Percentiles rank a stretch among this genome's conserved stretches.
These are phyloP conservation scores for Pluteus cervinus DNA, from an alignment of 768 basidiomycete genomes.

Conservation along the genomic window DNA sequence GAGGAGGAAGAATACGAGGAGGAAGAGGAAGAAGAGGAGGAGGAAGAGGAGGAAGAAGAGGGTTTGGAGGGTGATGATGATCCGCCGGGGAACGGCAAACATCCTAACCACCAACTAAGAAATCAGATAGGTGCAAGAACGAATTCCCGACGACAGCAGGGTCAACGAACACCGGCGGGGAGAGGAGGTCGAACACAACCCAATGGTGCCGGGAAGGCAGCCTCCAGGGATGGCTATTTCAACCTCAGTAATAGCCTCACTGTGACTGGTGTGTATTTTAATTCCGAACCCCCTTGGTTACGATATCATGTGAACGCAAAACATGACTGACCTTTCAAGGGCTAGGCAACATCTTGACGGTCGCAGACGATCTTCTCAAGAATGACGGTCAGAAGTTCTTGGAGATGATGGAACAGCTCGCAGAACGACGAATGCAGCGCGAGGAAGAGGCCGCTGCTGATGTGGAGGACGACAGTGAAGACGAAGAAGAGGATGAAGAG, in stretches of 20 bases:
- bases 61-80: slow-evolving; percentile 42
- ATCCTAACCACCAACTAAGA: no score
- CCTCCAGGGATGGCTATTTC: slow-evolving; percentile 62
- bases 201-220: slow-evolving; percentile 25
- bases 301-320: no score
- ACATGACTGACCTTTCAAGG: slow-evolving; percentile 44
- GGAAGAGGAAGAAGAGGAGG: slow-evolving; percentile 35
- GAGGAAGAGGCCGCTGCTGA: slow-evolving; percentile 59
- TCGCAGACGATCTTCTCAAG: slow-evolving; percentile 97
- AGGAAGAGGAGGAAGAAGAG: slow-evolving; percentile 33
- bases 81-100: slow-evolving; percentile 48
- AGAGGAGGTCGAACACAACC: slow-evolving; percentile 11
- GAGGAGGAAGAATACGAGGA: slow-evolving; percentile 30
- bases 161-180: no score
- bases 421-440: slow-evolving; percentile 87
- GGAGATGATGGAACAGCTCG: slow-evolving; percentile 99
- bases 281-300: slow-evolving; percentile 2
- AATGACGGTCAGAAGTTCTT: slow-evolving; percentile 99
- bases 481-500: slow-evolving; percentile 54
- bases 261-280: slow-evolving; percentile 57
- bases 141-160: no score
- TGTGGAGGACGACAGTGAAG: slow-evolving; percentile 43
- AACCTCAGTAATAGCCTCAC: slow-evolving; percentile 80
- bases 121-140: no score
- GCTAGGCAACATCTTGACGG: slow-evolving; percentile 93